Evolutionary conservation across 106 monocot genomes (phyloP).

Genomic region (Chionographis japonica): DNA sequence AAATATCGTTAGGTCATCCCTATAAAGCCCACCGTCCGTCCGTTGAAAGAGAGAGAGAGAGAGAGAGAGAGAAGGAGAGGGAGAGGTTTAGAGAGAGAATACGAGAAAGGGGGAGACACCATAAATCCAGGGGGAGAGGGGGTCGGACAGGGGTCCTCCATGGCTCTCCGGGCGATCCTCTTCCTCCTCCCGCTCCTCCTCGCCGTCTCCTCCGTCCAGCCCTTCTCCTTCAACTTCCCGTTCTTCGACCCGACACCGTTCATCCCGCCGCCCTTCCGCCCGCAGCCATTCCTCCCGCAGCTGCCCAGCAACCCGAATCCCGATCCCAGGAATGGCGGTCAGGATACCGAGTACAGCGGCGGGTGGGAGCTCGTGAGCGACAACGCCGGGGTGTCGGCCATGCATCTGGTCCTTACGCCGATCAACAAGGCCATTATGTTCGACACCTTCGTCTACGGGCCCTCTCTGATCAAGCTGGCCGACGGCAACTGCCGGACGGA

Average conservation of each 20-base stretch:
- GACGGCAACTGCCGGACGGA: conserved; percentile 29
- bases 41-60: too few relatives aligned
- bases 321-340: not conserved
- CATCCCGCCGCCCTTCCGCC: not conserved
- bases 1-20: too few relatives aligned
- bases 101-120: too few relatives aligned
- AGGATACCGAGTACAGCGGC: conserved; percentile 19
- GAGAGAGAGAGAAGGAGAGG: too few relatives aligned
- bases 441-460: conserved; percentile 36
- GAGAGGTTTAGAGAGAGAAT: too few relatives aligned
- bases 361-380: conserved; percentile 48
- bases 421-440: conserved; percentile 69
- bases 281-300: not conserved
- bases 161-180: not conserved
- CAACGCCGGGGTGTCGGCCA: conserved; percentile 73
- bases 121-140: too few relatives aligned
- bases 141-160: too few relatives aligned
- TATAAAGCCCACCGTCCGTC: too few relatives aligned
- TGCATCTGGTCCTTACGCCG: conserved; percentile 62
- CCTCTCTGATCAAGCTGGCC: conserved; percentile 30
- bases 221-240: not conserved
- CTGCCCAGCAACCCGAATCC: not conserved
- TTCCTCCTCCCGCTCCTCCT: conserved; percentile 17
- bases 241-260: not conserved
- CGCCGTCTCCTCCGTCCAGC: conserved; percentile 6